Percentiles rank a stretch among this genome's conserved stretches.
Conservation (phyloP, 2,329 filamentous ascomycete species). For the Ascochyta clinopodiicola region DNA sequence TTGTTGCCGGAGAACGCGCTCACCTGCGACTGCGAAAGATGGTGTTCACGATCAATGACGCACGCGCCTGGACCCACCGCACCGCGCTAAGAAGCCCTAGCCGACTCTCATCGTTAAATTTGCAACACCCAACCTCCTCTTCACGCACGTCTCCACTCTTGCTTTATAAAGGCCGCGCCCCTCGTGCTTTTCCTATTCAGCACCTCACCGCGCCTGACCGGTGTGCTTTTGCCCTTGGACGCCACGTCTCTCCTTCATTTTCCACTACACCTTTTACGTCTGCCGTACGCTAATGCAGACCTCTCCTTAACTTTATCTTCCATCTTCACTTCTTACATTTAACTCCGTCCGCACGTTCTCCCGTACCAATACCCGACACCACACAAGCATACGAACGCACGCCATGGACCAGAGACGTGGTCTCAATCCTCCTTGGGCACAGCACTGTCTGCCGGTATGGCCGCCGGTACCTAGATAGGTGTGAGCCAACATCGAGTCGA, state of each 20-base stretch:
- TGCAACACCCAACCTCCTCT: slow-evolving; percentile 16
- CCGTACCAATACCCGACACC: background rate
- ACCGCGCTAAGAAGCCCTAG: background rate
- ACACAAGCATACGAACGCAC: slow-evolving; percentile 10
- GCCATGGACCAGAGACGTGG: background rate
- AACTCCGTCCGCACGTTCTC: background rate
- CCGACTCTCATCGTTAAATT: slow-evolving; percentile 8
- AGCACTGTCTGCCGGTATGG: slow-evolving; percentile 19
- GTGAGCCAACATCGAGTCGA: slow-evolving; percentile 4
- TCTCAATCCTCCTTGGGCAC: slow-evolving; percentile 12
- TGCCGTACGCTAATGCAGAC: slow-evolving; percentile 4
- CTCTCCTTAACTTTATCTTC: background rate
- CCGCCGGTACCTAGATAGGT: slow-evolving; percentile 13
- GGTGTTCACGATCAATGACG: slow-evolving; percentile 28
- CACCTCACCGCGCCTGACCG: slow-evolving; percentile 8
- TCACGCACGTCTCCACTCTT: slow-evolving; percentile 9
- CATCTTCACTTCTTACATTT: background rate
- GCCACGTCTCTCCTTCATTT: background rate
- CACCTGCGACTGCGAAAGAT: slow-evolving; percentile 5
- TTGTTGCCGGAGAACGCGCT: background rate
- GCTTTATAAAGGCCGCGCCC: slow-evolving; percentile 8
- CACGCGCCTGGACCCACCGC: slow-evolving; percentile 13
- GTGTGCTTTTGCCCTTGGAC: slow-evolving; percentile 12
- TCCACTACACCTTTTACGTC: background rate
- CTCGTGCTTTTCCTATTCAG: slow-evolving; percentile 4